A percentile compares a stretch with the other conserved stretches of the same genome.
phyloP scores from a whole-genome alignment of 768 basidiomycete genomes.

The Tricholoma hemisulphureum region DNA sequence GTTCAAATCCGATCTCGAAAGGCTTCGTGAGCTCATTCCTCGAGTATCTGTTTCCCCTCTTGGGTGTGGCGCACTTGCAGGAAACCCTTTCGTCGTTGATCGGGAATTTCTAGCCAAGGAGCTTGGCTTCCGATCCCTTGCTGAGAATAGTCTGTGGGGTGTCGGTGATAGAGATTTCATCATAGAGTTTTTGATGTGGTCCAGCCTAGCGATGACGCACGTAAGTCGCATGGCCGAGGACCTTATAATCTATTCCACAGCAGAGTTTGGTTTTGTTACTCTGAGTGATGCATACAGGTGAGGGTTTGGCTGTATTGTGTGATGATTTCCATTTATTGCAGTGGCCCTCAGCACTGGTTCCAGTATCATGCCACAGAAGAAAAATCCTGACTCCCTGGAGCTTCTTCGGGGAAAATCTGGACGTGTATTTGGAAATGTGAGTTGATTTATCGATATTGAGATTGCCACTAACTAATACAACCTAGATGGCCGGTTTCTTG shows the following conservation, averaged over 20 bases:
- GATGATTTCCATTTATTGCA: not conserved
- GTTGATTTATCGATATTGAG: conserved; percentile 35
- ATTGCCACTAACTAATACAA: conserved; percentile 1
- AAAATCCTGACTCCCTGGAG: conserved; percentile 96
- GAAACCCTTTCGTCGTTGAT: conserved; percentile 93
- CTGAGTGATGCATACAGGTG: conserved; percentile 97
- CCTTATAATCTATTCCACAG: conserved; percentile 92
- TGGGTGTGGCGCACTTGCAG: conserved; percentile 92
- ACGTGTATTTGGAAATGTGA: conserved; percentile 87
- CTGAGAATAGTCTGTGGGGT: conserved; percentile 96
- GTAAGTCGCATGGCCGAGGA: conserved; percentile 95
- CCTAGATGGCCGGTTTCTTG: conserved; percentile 92
- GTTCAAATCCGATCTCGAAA: conserved; percentile 85
- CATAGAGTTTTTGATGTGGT: conserved; percentile 97
- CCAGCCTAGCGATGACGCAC: conserved; percentile 88
- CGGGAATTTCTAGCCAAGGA: conserved; percentile 89
- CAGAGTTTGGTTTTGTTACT: conserved; percentile 96
- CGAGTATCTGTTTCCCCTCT: conserved; percentile 92
- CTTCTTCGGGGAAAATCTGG: conserved; percentile 94
- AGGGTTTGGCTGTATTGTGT: conserved; percentile 17
- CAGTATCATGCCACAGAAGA: conserved; percentile 99
- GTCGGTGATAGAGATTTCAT: conserved; percentile 97
- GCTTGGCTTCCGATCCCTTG: conserved; percentile 82
- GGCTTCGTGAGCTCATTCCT: conserved; percentile 78
- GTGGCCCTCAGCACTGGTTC: conserved; percentile 77